Conservation (phyloP, 225 moss, liverwort and hornwort species). For the Sphagnum contortum region DNA sequence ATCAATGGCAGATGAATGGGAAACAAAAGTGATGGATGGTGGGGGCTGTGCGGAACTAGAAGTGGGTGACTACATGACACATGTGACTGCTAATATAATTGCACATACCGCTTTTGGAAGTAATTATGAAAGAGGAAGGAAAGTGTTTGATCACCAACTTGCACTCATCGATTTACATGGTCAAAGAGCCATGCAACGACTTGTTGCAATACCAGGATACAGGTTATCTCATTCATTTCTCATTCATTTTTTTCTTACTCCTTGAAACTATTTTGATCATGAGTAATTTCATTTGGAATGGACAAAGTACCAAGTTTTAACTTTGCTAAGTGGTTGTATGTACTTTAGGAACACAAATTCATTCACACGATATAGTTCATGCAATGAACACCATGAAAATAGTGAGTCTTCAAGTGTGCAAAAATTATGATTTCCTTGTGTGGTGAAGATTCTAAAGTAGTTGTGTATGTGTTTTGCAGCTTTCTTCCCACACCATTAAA, state of each 20-base stretch:
- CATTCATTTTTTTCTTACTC: no score
- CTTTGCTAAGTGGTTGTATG: no score
- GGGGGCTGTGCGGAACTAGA: slow-evolving; percentile 19
- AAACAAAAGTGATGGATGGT: slow-evolving; percentile 10
- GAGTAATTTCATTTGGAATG: no score
- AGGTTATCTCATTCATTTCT: slow-evolving; percentile 1
- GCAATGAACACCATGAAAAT: no score
- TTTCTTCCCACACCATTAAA: not conserved
- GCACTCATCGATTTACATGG: slow-evolving; percentile 9
- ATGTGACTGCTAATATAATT: slow-evolving; percentile 26
- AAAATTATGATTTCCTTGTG: no score
- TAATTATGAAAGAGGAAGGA: slow-evolving; percentile 25
- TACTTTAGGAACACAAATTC: no score
- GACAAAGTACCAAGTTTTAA: no score
- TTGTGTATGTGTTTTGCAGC: not conserved
- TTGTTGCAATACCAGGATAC: slow-evolving; percentile 19
- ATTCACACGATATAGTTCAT: no score
- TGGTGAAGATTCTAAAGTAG: no score
- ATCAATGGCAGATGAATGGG: slow-evolving; percentile 8
- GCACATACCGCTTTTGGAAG: slow-evolving; percentile 31
- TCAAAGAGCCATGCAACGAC: slow-evolving; percentile 1
- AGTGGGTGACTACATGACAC: slow-evolving; percentile 11
- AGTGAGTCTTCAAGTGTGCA: no score
- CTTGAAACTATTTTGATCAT: no score
- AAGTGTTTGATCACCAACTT: slow-evolving; percentile 8